Conservation (phyloP, 163 green algal genomes). For the Volvox carteri region DNA sequence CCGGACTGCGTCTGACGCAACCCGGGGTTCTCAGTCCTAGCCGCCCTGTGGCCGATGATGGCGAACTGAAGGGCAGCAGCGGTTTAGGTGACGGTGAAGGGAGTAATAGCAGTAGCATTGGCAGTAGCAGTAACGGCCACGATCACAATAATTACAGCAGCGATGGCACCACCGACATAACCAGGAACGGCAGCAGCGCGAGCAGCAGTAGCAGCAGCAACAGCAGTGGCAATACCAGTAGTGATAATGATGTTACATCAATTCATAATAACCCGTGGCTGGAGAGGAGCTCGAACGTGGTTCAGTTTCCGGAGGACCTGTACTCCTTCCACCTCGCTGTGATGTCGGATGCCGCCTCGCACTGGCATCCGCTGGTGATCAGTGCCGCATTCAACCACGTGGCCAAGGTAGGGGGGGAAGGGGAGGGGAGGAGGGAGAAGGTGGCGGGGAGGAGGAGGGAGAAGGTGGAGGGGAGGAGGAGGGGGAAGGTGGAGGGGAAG, state of each 20-base stretch:
- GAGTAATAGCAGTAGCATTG: not conserved
- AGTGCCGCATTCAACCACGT: constrained; percentile 21
- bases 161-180: not conserved
- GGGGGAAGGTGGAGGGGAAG: too few relatives aligned
- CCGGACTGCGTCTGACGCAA: too few relatives aligned
- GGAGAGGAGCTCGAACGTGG: too few relatives aligned
- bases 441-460: not conserved
- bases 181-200: not conserved
- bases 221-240: not conserved
- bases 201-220: constrained; percentile 8
- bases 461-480: too few relatives aligned
- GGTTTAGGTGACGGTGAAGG: not conserved
- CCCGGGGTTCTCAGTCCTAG: too few relatives aligned
- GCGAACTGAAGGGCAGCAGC: not conserved
- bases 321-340: not conserved
- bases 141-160: not conserved
- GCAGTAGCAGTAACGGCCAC: not conserved
- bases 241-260: not conserved
- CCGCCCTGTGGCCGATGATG: not conserved
- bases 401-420: constrained; percentile 13
- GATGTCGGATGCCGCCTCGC: not conserved
- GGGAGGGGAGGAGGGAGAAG: not conserved
- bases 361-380: constrained; percentile 20
- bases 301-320: too few relatives aligned
- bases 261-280: too few relatives aligned